phyloP scores from a whole-genome alignment of 1,284 basidiomycete species.

The Tilletiopsis washingtonensis region DNA sequence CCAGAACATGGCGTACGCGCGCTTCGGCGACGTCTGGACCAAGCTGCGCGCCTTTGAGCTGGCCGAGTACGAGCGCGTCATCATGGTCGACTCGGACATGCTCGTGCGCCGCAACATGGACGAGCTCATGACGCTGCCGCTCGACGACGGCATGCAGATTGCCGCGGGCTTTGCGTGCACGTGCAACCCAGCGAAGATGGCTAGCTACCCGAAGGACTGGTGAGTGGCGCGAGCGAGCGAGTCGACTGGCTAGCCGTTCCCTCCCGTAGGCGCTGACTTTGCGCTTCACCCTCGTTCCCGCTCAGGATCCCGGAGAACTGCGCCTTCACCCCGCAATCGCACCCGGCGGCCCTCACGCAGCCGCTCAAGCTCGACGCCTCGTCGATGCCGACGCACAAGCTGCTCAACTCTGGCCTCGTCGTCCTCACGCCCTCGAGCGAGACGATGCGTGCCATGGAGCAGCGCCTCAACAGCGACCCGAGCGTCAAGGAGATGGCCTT shows the following conservation, averaged over 20 bases:
- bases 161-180: slow-evolving; percentile 82
- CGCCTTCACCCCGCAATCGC: slow-evolving; percentile 58
- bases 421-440: slow-evolving; percentile 62
- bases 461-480: slow-evolving; percentile 63
- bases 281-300: background rate
- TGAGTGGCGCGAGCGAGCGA: slow-evolving; percentile 48
- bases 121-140: slow-evolving; percentile 62
- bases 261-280: no score
- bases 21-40: slow-evolving; percentile 44
- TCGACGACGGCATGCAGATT: slow-evolving; percentile 57
- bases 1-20: slow-evolving; percentile 13
- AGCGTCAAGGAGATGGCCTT: slow-evolving; percentile 67
- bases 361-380: slow-evolving; percentile 51
- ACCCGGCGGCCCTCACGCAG: slow-evolving; percentile 49
- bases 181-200: slow-evolving; percentile 77
- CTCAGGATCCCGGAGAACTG: slow-evolving; percentile 80
- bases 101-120: slow-evolving; percentile 80
- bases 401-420: slow-evolving; percentile 82
- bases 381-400: slow-evolving; percentile 64
- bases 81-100: slow-evolving; percentile 87
- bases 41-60: slow-evolving; percentile 41
- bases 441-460: slow-evolving; percentile 56
- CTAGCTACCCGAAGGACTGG: slow-evolving; percentile 85
- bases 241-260: no score
- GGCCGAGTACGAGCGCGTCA: slow-evolving; percentile 58